Conservation (phyloP, 2,329 filamentous ascomycete species). For the Xylariaceae sp. region DNA sequence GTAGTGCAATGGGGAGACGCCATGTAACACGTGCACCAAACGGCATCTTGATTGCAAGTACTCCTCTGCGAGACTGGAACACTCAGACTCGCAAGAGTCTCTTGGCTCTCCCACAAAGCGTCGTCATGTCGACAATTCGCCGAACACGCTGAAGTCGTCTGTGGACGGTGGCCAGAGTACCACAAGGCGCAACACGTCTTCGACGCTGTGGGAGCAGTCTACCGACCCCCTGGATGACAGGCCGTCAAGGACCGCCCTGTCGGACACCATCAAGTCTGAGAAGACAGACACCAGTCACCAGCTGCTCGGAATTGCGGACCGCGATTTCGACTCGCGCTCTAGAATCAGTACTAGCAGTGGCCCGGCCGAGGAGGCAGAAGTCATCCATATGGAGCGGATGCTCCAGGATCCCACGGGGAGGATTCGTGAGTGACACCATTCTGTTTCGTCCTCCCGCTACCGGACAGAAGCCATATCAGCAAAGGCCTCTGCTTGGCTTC, state of each 20-base stretch:
- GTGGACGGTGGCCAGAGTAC: conserved; percentile 23
- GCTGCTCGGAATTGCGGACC: conserved; percentile 13
- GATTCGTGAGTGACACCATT: conserved; percentile 36
- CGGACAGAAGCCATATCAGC: not conserved
- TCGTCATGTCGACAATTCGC: conserved; percentile 25
- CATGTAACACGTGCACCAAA: conserved; percentile 52
- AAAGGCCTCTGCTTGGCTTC: too few species aligned
- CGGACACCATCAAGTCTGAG: conserved; percentile 14
- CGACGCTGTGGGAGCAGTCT: conserved; percentile 18
- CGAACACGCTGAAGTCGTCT: conserved; percentile 16
- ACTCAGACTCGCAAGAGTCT: conserved; percentile 23
- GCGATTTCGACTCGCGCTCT: conserved; percentile 26
- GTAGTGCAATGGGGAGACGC: conserved; percentile 51
- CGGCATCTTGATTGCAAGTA: conserved; percentile 40
- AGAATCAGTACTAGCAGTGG: conserved; percentile 34
- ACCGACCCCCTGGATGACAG: conserved; percentile 11
- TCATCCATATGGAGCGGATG: conserved; percentile 49
- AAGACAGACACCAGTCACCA: conserved; percentile 11
- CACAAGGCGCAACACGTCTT: conserved; percentile 12
- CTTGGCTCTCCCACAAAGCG: conserved; percentile 29
- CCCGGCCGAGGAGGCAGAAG: conserved; percentile 47
- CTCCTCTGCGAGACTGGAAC: conserved; percentile 25
- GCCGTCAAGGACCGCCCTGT: conserved; percentile 7
- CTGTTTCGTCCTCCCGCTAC: not conserved
- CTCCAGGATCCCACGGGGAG: conserved; percentile 51